These are phyloP conservation scores for Phytophthora uliginosa DNA, from an alignment of 352 stramenopile species.

Conservation along the genomic window DNA sequence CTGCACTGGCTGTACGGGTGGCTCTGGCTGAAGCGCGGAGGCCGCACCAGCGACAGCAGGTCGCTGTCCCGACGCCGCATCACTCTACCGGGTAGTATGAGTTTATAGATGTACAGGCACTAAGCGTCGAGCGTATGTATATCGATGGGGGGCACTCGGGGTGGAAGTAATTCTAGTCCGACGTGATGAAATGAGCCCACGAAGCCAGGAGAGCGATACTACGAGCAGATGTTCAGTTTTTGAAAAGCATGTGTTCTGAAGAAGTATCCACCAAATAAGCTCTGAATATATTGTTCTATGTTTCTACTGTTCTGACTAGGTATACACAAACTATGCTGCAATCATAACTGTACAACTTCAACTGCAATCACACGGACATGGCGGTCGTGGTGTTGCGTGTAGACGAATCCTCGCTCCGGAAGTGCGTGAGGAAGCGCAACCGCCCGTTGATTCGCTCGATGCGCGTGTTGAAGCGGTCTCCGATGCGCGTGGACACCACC, in stretches of 20 bases:
- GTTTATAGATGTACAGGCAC: not conserved
- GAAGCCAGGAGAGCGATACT: not conserved
- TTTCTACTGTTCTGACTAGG: not conserved
- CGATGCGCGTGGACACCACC: constrained; percentile 47
- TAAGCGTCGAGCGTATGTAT: not conserved
- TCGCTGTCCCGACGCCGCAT: constrained; percentile 47
- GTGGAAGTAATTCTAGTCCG: constrained; percentile 3
- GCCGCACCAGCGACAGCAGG: constrained; percentile 25
- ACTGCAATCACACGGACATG: not conserved
- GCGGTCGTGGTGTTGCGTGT: constrained; percentile 9
- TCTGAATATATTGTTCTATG: not conserved
- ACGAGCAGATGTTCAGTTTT: not conserved
- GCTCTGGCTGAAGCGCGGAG: constrained; percentile 5
- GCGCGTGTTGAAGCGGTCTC: constrained; percentile 46
- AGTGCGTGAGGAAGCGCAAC: constrained; percentile 34
- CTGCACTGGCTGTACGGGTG: constrained; percentile 40
- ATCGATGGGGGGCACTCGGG: not conserved
- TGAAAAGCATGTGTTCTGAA: not conserved
- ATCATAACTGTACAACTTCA: constrained; percentile 19
- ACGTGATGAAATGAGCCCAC: not conserved
- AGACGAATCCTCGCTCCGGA: constrained; percentile 34
- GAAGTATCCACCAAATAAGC: not conserved
- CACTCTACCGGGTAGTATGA: not conserved
- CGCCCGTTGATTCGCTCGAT: constrained; percentile 20
- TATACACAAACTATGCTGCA: not conserved